phyloP scores from a whole-genome alignment of 306 rosid genomes.

The Ochetophila trinervis region DNA sequence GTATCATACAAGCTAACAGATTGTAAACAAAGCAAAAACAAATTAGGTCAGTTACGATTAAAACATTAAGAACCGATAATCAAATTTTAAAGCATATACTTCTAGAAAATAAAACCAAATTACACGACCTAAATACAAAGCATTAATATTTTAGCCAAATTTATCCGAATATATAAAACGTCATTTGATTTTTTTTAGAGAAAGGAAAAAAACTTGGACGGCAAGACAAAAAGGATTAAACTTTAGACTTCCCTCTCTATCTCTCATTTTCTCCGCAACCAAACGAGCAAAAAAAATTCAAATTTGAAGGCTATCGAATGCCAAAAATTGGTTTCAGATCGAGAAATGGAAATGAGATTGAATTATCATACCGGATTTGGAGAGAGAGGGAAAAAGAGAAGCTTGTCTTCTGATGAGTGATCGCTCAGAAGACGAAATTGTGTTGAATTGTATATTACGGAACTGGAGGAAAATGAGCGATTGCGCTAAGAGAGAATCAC shows the following conservation, averaged over 20 bases:
- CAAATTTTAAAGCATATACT: too few species aligned
- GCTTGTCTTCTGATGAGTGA: not conserved
- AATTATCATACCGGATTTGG: not conserved
- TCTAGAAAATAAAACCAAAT: too few species aligned
- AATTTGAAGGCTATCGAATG: not conserved
- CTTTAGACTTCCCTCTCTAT: too few species aligned
- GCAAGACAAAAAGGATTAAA: not conserved
- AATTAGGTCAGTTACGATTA: too few species aligned
- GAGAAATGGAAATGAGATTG: not conserved
- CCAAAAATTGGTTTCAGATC: not conserved
- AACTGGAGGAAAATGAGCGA: not conserved
- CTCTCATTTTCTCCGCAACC: constrained; percentile 7
- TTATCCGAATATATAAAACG: not conserved
- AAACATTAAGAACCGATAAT: too few species aligned
- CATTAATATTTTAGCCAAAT: too few species aligned
- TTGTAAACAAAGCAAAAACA: too few species aligned
- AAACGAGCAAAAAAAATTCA: not conserved
- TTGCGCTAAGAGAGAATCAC: too few species aligned
- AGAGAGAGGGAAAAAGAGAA: not conserved
- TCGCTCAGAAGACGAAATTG: not conserved
- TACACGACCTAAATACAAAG: too few species aligned
- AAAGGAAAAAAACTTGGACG: not conserved
- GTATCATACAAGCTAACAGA: too few species aligned
- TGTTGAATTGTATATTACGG: not conserved
- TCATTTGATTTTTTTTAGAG: not conserved